Conservation (phyloP, 2,329 filamentous ascomycete genomes). For the Venturia effusa region DNA sequence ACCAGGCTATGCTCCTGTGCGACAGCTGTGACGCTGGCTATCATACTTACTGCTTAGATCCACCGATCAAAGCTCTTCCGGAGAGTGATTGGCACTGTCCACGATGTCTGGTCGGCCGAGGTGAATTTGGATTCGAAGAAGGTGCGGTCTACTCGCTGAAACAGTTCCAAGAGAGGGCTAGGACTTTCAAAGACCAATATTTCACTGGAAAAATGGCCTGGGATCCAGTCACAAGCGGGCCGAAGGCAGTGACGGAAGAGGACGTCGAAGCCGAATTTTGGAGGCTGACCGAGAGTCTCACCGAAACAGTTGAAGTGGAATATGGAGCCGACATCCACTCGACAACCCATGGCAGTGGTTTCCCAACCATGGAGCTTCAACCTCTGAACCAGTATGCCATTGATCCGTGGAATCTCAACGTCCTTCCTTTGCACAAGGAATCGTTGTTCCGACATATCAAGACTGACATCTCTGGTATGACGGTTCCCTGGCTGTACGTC, state of each 20-base stretch:
- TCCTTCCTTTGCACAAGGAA: conserved; percentile 79
- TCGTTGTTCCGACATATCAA: conserved; percentile 96
- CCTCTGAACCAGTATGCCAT: conserved; percentile 78
- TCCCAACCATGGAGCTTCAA: conserved; percentile 86
- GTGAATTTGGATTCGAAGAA: conserved; percentile 95
- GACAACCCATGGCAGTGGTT: conserved; percentile 93
- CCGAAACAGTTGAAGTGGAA: conserved; percentile 94
- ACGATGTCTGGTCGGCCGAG: conserved; percentile 86
- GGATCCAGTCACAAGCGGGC: conserved; percentile 71
- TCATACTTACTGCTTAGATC: conserved; percentile 82
- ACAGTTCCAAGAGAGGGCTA: conserved; percentile 92
- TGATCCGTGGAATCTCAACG: conserved; percentile 92
- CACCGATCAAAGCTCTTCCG: conserved; percentile 64
- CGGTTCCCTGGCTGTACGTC: conserved; percentile 96
- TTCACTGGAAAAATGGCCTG: conserved; percentile 85
- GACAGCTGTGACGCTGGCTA: conserved; percentile 87
- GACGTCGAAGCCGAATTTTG: conserved; percentile 96
- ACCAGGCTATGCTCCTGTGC: conserved; percentile 62
- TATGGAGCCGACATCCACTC: conserved; percentile 98
- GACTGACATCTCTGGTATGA: conserved; percentile 97
- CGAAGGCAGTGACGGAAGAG: conserved; percentile 77
- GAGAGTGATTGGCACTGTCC: conserved; percentile 94
- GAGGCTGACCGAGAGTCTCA: conserved; percentile 84
- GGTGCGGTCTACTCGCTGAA: conserved; percentile 90
- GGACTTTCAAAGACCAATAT: conserved; percentile 88